Evolutionary conservation across 2,329 filamentous ascomycete species (phyloP).

Genomic region (Pestalotiopsis sp.): DNA sequence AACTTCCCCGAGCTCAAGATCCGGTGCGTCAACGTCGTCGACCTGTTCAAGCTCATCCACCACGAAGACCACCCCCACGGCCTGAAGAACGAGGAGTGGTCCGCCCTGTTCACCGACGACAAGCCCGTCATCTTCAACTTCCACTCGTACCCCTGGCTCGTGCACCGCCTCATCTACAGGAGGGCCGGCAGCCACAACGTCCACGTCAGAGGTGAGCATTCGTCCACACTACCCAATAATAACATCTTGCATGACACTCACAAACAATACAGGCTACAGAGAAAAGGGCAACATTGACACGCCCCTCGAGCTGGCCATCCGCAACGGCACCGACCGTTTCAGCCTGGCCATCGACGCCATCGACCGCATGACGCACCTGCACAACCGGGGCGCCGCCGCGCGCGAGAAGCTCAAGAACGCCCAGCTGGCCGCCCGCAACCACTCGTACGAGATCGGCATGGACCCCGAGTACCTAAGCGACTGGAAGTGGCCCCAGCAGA

Average conservation of each 20-base stretch:
- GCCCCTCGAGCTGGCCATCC: conserved; percentile 75
- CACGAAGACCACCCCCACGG: conserved; percentile 74
- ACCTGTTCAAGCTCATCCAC: conserved; percentile 79
- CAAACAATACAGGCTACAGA: conserved; percentile 55
- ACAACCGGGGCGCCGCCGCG: conserved; percentile 64
- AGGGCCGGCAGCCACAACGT: conserved; percentile 69
- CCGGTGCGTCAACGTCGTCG: conserved; percentile 79
- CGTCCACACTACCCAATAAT: not conserved
- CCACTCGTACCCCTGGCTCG: conserved; percentile 81
- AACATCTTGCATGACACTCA: not conserved
- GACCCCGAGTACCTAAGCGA: conserved; percentile 68
- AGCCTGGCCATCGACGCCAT: conserved; percentile 78
- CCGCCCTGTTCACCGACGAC: conserved; percentile 70
- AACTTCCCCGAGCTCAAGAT: conserved; percentile 74
- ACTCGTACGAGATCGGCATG: conserved; percentile 70
- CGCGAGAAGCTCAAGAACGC: conserved; percentile 66
- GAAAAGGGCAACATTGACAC: conserved; percentile 88
- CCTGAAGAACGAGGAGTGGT: conserved; percentile 67
- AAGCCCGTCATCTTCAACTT: conserved; percentile 82
- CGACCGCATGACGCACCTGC: conserved; percentile 64
- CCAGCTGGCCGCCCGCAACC: conserved; percentile 65
- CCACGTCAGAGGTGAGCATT: conserved; percentile 62
- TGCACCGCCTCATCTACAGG: conserved; percentile 77
- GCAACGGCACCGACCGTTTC: conserved; percentile 78
- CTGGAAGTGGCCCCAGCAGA: conserved; percentile 65